A percentile compares a stretch with the other conserved stretches of the same genome.
Evolutionary conservation across 495 filamentous ascomycete species (phyloP).

Genomic region (Penicillium canescens): DNA sequence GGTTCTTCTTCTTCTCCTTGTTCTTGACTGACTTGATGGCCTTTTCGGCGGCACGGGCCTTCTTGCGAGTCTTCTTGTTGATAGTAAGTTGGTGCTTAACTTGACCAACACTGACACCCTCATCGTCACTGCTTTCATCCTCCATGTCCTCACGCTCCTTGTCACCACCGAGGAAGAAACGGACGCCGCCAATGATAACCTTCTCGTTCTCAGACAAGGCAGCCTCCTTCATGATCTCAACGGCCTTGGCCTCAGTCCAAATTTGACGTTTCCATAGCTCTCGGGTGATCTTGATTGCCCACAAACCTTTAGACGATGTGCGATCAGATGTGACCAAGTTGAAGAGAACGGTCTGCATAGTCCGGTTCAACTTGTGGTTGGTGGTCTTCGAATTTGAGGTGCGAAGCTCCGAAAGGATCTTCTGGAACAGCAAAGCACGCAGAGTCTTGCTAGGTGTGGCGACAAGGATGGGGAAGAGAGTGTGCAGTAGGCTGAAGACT

Average conservation of each 20-base stretch:
- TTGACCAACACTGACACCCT: conserved; percentile 74
- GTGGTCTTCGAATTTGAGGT: conserved; percentile 79
- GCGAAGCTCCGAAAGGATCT: conserved; percentile 87
- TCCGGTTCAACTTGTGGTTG: conserved; percentile 90
- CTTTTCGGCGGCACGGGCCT: conserved; percentile 72
- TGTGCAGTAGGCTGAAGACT: conserved; percentile 65
- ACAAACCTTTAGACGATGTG: conserved; percentile 80
- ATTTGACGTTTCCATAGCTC: conserved; percentile 88
- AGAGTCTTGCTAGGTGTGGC: conserved; percentile 85
- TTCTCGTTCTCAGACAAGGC: conserved; percentile 82
- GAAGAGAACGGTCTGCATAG: conserved; percentile 88
- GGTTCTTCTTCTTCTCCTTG: conserved; percentile 84
- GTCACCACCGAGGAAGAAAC: conserved; percentile 95
- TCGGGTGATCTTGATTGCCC: conserved; percentile 88
- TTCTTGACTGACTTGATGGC: conserved; percentile 74
- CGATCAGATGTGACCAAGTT: conserved; percentile 86
- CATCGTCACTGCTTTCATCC: conserved; percentile 82
- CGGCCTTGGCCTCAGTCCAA: conserved; percentile 85
- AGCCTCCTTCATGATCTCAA: conserved; percentile 94
- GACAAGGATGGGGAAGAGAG: conserved; percentile 88
- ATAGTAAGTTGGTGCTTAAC: conserved; percentile 82
- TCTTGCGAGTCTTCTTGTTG: conserved; percentile 95
- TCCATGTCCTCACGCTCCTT: conserved; percentile 90
- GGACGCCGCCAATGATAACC: conserved; percentile 79
- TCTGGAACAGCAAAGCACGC: conserved; percentile 79